Evolutionary conservation across 164 flowering plant genomes (phyloP).

Genomic region (Platanus orientalis): DNA sequence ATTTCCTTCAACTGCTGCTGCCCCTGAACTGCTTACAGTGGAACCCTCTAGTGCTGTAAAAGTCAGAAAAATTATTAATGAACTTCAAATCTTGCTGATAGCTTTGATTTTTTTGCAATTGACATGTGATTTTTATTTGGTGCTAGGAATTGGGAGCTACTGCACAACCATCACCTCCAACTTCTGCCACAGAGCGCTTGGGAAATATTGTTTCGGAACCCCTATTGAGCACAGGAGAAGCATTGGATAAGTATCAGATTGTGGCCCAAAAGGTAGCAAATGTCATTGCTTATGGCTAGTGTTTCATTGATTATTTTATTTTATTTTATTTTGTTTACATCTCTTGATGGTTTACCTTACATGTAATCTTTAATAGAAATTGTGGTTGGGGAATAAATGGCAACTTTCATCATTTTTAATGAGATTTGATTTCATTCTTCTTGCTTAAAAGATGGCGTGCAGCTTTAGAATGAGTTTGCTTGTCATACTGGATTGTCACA

Average conservation of each 20-base stretch:
- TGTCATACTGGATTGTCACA: too few species aligned
- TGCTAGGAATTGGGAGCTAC: constrained; percentile 52
- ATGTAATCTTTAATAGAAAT: too few species aligned
- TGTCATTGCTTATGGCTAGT: background rate
- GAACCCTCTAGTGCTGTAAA: constrained; percentile 45
- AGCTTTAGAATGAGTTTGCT: too few species aligned
- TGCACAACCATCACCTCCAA: constrained; percentile 37
- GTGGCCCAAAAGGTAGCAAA: constrained; percentile 67
- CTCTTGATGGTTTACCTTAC: too few species aligned
- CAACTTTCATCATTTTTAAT: too few species aligned
- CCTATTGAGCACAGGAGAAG: constrained; percentile 71
- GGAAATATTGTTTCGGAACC: constrained; percentile 54
- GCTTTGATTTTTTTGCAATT: background rate
- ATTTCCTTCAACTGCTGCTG: constrained; percentile 37
- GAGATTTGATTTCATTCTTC: too few species aligned
- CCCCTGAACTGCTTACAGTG: constrained; percentile 41
- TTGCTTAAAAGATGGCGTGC: too few species aligned
- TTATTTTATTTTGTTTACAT: background rate
- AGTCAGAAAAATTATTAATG: constrained; percentile 26
- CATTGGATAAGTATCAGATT: constrained; percentile 74
- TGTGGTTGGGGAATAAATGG: too few species aligned
- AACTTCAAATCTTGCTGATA: background rate
- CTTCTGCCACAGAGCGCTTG: constrained; percentile 49
- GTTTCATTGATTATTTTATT: too few species aligned
- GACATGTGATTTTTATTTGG: constrained; percentile 6